A percentile compares a stretch with the other conserved stretches of the same genome.
Evolutionary conservation across 2,329 filamentous ascomycete species (phyloP).

Genomic region (Ophiosphaerella narmari): DNA sequence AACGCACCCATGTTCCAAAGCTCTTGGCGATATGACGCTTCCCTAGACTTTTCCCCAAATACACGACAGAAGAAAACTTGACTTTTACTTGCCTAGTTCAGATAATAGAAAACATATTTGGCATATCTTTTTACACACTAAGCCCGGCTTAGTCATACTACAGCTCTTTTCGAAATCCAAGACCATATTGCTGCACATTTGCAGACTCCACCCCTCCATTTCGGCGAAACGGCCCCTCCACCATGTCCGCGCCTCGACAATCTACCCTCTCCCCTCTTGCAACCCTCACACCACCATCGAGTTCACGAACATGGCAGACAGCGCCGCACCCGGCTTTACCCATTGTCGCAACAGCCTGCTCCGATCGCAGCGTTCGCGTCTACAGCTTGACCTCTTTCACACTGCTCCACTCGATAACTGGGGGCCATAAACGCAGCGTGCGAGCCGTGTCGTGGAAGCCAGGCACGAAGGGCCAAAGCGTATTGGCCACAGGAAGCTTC

Average conservation of each 20-base stretch:
- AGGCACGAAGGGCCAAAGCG: slow-evolving; percentile 61
- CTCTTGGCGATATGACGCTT: slow-evolving; percentile 30
- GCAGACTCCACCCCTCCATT: neutral
- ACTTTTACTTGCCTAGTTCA: neutral
- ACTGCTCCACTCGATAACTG: slow-evolving; percentile 77
- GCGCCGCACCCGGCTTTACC: slow-evolving; percentile 85
- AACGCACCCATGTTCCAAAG: slow-evolving; percentile 13
- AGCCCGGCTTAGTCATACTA: neutral
- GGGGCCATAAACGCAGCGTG: slow-evolving; percentile 91
- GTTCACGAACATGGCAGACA: slow-evolving; percentile 78
- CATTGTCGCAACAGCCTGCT: slow-evolving; percentile 84
- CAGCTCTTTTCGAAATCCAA: too few relatives aligned
- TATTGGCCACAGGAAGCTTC: slow-evolving; percentile 90
- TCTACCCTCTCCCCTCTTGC: slow-evolving; percentile 51
- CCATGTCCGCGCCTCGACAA: slow-evolving; percentile 19
- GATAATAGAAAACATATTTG: neutral
- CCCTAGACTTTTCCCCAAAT: slow-evolving; percentile 19
- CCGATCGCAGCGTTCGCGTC: slow-evolving; percentile 83
- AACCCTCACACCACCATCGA: slow-evolving; percentile 58
- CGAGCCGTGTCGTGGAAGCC: slow-evolving; percentile 89
- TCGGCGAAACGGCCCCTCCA: slow-evolving; percentile 11
- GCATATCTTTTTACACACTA: neutral
- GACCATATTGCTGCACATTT: neutral
- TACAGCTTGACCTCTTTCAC: slow-evolving; percentile 84
- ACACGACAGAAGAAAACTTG: slow-evolving; percentile 3